phyloP scores from a whole-genome alignment of 1,139 yeast genomes.

The Meyerozyma guilliermondii region DNA sequence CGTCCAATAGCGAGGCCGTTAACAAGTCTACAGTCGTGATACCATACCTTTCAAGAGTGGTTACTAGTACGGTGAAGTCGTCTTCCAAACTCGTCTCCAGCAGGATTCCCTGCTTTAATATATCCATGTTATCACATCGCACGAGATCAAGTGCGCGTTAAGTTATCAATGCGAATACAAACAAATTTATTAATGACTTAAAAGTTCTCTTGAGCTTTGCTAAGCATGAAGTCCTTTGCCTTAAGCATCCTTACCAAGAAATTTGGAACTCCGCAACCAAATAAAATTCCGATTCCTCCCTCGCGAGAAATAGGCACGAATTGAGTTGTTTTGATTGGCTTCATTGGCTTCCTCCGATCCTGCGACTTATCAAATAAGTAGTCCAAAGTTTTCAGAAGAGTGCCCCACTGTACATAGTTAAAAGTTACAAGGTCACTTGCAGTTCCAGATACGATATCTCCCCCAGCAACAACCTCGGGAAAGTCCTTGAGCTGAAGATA shows the following conservation, averaged over 20 bases:
- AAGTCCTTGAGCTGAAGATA: conserved; percentile 18
- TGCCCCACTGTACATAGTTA: conserved; percentile 17
- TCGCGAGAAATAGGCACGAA: conserved; percentile 30
- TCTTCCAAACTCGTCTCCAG: neutral
- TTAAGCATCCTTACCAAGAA: conserved; percentile 25
- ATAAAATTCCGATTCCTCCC: conserved; percentile 32
- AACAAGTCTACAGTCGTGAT: conserved; percentile 1
- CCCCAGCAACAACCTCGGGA: conserved; percentile 25
- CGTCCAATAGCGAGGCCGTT: neutral
- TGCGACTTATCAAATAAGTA: conserved; percentile 3
- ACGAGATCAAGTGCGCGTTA: neutral
- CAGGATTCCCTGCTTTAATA: neutral
- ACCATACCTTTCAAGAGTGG: neutral
- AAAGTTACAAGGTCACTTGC: conserved; percentile 22
- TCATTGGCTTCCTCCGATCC: conserved; percentile 11
- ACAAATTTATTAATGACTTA: neutral
- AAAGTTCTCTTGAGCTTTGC: neutral
- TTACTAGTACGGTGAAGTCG: neutral
- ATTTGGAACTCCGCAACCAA: conserved; percentile 25
- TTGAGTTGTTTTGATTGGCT: conserved; percentile 7
- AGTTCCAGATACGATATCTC: conserved; percentile 26
- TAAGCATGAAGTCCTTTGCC: conserved; percentile 2
- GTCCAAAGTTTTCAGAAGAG: conserved; percentile 13
- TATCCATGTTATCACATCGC: neutral
- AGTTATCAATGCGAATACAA: neutral